Conservation (phyloP, 441 rosid genomes). For the Populus hybrid region DNA sequence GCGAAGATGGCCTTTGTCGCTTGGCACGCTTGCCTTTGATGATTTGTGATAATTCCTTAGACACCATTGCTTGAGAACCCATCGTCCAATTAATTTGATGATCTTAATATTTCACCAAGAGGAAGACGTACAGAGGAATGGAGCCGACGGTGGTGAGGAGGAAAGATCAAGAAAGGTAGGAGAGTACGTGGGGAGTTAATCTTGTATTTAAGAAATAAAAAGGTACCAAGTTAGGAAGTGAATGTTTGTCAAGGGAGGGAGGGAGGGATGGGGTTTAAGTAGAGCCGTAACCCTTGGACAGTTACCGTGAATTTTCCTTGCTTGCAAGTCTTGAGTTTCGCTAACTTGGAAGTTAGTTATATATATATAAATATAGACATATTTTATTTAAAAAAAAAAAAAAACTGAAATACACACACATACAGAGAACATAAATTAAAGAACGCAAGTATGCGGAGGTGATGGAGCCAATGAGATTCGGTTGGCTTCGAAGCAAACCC, state of each 20-base stretch:
- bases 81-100: conserved; percentile 28
- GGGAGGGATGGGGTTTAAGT: conserved; percentile 18
- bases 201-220: too few species aligned
- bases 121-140: background rate
- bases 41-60: conserved; percentile 27
- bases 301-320: conserved; percentile 27
- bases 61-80: conserved; percentile 7
- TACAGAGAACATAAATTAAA: background rate
- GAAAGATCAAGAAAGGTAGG: background rate
- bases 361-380: background rate
- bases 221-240: too few species aligned
- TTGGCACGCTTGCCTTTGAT: conserved; percentile 73
- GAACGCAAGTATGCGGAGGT: conserved; percentile 27
- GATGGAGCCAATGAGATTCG: conserved; percentile 57
- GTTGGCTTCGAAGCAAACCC: conserved; percentile 80
- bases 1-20: conserved; percentile 52
- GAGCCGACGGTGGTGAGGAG: background rate
- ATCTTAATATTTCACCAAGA: conserved; percentile 27
- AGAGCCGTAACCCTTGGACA: conserved; percentile 9
- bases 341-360: conserved; percentile 31
- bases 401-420: conserved; percentile 5
- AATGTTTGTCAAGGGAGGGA: conserved; percentile 2
- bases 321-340: conserved; percentile 34
- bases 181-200: background rate
- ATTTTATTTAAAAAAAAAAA: background rate